phyloP scores from a whole-genome alignment of 441 rosid genomes.

The Populus hybrid region DNA sequence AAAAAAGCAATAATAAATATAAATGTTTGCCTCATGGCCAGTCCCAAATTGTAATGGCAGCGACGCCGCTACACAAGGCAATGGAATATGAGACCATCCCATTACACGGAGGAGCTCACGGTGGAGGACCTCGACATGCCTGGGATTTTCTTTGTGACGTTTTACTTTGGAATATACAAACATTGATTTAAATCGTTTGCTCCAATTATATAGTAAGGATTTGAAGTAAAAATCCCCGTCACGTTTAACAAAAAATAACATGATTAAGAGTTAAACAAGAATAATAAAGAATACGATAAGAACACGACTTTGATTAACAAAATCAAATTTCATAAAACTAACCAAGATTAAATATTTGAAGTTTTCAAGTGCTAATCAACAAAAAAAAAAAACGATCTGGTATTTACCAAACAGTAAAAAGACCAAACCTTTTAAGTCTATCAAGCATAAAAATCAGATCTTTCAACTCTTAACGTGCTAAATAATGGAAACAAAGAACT shows the following conservation, averaged over 20 bases:
- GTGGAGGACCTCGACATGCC: slow-evolving; percentile 20
- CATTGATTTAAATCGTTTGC: slow-evolving; percentile 23
- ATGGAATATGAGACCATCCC: slow-evolving; percentile 48
- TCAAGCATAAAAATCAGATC: neutral
- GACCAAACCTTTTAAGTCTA: no score
- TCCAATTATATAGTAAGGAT: slow-evolving; percentile 24
- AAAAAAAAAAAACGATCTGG: neutral
- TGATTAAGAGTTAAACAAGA: no score
- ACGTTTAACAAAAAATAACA: neutral
- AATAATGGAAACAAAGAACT: no score
- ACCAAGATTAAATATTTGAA: no score
- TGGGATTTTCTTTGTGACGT: slow-evolving; percentile 33
- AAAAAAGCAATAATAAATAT: neutral
- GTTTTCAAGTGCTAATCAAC: neutral
- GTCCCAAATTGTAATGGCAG: slow-evolving; percentile 49
- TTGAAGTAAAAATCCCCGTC: slow-evolving; percentile 29
- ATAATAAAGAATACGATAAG: no score
- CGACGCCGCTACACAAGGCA: slow-evolving; percentile 55
- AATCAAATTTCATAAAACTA: no score
- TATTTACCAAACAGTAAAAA: no score
- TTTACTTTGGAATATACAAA: slow-evolving; percentile 37
- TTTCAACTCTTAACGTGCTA: no score
- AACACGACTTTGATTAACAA: no score
- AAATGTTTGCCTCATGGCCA: slow-evolving; percentile 48
- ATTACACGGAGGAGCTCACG: neutral